Percentiles rank a stretch among this genome's conserved stretches.
These are phyloP conservation scores for Colletotrichum tamarilloi DNA, from an alignment of 2,329 filamentous ascomycete genomes.

Conservation along the genomic window DNA sequence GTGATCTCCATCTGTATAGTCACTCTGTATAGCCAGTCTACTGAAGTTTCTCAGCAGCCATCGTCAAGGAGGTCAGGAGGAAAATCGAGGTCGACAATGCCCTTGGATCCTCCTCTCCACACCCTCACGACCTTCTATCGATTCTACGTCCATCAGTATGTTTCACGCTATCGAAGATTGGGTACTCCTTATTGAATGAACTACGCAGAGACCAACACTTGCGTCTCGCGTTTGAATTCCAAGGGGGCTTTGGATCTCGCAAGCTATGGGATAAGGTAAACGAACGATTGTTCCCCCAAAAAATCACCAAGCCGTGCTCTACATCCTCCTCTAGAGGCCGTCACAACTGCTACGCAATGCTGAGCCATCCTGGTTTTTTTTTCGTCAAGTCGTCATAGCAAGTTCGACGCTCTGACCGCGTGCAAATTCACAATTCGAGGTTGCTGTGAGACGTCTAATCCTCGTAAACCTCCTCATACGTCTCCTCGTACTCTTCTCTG, in stretches of 20 bases:
- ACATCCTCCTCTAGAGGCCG: conserved; percentile 13
- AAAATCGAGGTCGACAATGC: neutral
- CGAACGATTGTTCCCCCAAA: conserved; percentile 14
- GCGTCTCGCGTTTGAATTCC: conserved; percentile 28
- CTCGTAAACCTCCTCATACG: conserved; percentile 56
- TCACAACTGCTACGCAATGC: conserved; percentile 29
- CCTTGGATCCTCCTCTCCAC: neutral
- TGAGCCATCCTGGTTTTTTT: conserved; percentile 16
- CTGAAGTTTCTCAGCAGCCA: neutral
- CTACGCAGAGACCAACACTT: conserved; percentile 7
- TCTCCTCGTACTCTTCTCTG: conserved; percentile 61
- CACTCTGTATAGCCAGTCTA: neutral
- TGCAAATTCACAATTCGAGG: neutral
- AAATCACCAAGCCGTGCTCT: conserved; percentile 14
- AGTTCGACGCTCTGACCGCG: conserved; percentile 10
- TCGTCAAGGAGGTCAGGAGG: neutral
- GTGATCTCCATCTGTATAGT: too few species aligned
- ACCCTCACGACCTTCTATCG: neutral
- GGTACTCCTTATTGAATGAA: neutral
- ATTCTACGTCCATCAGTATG: neutral
- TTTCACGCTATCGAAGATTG: neutral
- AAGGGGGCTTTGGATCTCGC: neutral
- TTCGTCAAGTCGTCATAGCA: conserved; percentile 29
- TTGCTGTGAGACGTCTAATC: conserved; percentile 16
- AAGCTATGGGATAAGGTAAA: conserved; percentile 14